phyloP scores from a whole-genome alignment of 345 rosid genomes.

The Xanthoceras sorbifolium region DNA sequence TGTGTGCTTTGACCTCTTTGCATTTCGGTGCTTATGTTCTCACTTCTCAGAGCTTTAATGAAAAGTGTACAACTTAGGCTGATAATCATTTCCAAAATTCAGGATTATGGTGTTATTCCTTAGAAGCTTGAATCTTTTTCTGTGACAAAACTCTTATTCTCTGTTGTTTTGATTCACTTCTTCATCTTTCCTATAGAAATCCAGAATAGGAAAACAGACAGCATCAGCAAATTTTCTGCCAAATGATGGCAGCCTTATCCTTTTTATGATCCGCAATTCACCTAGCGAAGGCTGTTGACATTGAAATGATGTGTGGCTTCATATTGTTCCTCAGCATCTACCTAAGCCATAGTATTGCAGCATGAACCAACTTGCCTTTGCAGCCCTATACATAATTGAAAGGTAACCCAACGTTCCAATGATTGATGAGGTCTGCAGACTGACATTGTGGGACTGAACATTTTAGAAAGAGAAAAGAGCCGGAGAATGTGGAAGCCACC shows the following conservation, averaged over 20 bases:
- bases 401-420: conserved; percentile 12
- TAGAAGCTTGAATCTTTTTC: neutral
- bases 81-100: neutral
- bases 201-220: neutral
- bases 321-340: neutral
- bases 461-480: conserved; percentile 13
- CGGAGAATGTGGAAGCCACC: conserved; percentile 32
- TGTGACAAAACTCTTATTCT: neutral
- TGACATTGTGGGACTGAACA: conserved; percentile 8
- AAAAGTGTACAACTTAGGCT: neutral
- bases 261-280: neutral
- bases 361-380: conserved; percentile 14
- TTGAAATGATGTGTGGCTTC: neutral
- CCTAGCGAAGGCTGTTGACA: conserved; percentile 17
- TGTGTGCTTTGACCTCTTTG: neutral
- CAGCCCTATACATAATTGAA: neutral
- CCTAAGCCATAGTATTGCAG: conserved; percentile 8
- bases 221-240: neutral
- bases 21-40: neutral
- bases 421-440: conserved; percentile 17
- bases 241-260: conserved; percentile 3
- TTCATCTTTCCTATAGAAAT: conserved; percentile 4
- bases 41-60: neutral
- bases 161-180: neutral
- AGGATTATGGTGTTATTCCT: neutral